phyloP scores from a whole-genome alignment of 148 eudicot species.

The Silene latifolia region DNA sequence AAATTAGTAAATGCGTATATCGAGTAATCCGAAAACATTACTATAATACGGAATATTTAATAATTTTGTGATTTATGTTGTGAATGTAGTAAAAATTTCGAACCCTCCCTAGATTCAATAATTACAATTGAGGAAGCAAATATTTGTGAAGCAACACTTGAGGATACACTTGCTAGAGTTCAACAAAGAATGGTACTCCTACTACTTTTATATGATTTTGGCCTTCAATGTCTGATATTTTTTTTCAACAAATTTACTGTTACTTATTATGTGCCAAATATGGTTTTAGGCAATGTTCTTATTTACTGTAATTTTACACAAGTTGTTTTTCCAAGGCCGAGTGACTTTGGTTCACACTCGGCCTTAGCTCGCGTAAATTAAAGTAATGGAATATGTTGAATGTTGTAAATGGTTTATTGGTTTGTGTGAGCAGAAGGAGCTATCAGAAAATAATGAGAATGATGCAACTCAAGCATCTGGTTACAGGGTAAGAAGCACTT shows the following conservation, averaged over 20 bases:
- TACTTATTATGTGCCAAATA: no score
- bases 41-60: no score
- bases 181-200: constrained; percentile 24
- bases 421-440: constrained; percentile 21
- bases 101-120: constrained; percentile 15
- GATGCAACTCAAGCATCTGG: constrained; percentile 2
- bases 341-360: no score
- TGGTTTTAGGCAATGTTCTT: not conserved
- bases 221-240: no score
- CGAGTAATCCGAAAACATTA: not conserved
- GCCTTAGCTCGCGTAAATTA: no score
- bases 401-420: not conserved
- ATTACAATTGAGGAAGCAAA: constrained; percentile 23
- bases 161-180: constrained; percentile 22
- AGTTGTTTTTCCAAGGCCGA: no score
- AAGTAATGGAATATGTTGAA: no score
- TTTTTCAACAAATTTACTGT: no score
- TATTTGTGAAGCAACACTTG: constrained; percentile 15
- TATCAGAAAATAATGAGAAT: constrained; percentile 1
- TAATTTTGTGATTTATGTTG: not conserved
- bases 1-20: not conserved
- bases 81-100: constrained; percentile 15
- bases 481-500: not conserved
- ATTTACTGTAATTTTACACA: no score
- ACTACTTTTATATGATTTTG: no score